Evolutionary conservation across 163 green algal genomes (phyloP), one percentile per base, ranked within the genome.

Genomic region (Coccomyxa subellipsoidea): DNA sequence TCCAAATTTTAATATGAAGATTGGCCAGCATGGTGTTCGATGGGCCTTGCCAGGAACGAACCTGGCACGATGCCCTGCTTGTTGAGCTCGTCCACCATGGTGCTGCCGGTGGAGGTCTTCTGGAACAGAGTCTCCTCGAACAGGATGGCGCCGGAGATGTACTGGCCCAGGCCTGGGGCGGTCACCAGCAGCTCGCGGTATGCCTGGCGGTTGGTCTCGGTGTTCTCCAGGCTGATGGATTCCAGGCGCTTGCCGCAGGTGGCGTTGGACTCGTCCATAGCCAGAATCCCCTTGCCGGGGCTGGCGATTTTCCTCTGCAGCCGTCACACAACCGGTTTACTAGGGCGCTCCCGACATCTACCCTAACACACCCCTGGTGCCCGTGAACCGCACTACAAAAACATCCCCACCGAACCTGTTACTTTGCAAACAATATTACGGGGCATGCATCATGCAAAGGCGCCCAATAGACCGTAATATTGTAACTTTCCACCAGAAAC

Each of bases 111-210:
- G 79, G 81, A 90, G 90, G 86, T 93, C 82, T 85, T 91, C 93
- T 99, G 96, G 94, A 95, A 99, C 76, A 99, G 96, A 80, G 96
- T 99, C 94, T 99, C 96, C 93, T 99, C 96, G 90, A 99, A 99
- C 81, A 99, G 89, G 90, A 99, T 99, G 69, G 93, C 95, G 75
- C 96, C 95, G n/a, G 90, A 95, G 83, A 98, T 95, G 90, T 97
- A 97, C 90, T 98, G 82, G 83, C 94, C 94, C 38, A 98, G 87
- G 81, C 93, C 90, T 76, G 90, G 93, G 73, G 93, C 93, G 83
- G 88, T 93, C 36, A 98, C 84, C 81, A 99, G 94, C 81, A 99
- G 92, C 92, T 98, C 94, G 80, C 97, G 94, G 95, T 99, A 99
- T 25, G 93, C 90, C 75, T 93, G 95, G 77, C 97, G 94, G 95